Conservation (phyloP, 352 stramenopile genomes). For the Hyaloperonospora brassicae region DNA sequence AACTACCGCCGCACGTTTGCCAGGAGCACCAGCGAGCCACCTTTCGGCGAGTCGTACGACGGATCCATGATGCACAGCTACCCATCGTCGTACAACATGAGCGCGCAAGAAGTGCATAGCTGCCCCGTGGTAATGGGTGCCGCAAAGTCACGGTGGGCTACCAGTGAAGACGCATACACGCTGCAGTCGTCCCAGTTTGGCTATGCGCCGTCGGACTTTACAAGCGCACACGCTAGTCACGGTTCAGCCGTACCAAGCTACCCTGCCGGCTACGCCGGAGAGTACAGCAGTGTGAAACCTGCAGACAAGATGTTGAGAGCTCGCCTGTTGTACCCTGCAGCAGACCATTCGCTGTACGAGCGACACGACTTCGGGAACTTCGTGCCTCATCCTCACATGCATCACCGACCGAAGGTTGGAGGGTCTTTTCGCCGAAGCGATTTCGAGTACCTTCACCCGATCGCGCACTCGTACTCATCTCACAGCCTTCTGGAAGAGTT, state of each 20-base stretch:
- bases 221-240: slow-evolving; percentile 12
- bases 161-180: slow-evolving; percentile 18
- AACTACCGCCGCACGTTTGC: slow-evolving; percentile 16
- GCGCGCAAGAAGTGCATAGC: slow-evolving; percentile 15
- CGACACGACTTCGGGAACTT: slow-evolving; percentile 21
- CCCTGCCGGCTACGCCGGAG: slow-evolving; percentile 13
- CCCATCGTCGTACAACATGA: slow-evolving; percentile 17
- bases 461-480: slow-evolving; percentile 57
- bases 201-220: slow-evolving; percentile 22
- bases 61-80: slow-evolving; percentile 22
- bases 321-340: slow-evolving; percentile 18
- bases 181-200: slow-evolving; percentile 22
- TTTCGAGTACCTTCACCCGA: slow-evolving; percentile 41
- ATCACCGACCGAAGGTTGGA: slow-evolving; percentile 30
- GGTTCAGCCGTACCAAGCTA: slow-evolving; percentile 12
- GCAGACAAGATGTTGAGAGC: slow-evolving; percentile 19
- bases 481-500: slow-evolving; percentile 80
- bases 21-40: slow-evolving; percentile 26
- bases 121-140: slow-evolving; percentile 20
- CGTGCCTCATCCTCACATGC: slow-evolving; percentile 18
- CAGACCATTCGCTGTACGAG: slow-evolving; percentile 23
- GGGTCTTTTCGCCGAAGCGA: slow-evolving; percentile 19
- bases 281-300: slow-evolving; percentile 17
- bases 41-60: slow-evolving; percentile 20
- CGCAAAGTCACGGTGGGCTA: slow-evolving; percentile 19